Conservation (phyloP, 495 filamentous ascomycete genomes). For the Penicillium maclennaniae region DNA sequence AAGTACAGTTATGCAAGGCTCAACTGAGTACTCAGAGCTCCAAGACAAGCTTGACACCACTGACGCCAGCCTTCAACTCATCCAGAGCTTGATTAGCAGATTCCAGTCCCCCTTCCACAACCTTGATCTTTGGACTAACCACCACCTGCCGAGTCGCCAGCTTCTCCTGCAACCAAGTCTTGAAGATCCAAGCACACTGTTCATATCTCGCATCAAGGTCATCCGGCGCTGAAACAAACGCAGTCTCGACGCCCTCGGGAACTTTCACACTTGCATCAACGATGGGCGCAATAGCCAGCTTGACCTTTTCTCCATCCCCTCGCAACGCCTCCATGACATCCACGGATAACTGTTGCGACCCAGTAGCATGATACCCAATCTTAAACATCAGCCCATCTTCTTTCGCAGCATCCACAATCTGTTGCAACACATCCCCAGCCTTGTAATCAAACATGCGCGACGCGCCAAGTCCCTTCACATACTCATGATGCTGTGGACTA, state of each 20-base stretch:
- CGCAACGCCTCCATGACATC: slow-evolving; percentile 8
- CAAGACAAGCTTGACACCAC: slow-evolving; percentile 18
- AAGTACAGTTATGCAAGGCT: background rate
- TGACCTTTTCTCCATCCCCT: background rate
- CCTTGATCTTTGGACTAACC: slow-evolving; percentile 18
- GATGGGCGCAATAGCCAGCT: slow-evolving; percentile 12
- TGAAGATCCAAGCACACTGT: slow-evolving; percentile 7
- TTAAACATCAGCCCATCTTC: slow-evolving; percentile 6
- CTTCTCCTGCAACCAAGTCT: slow-evolving; percentile 10
- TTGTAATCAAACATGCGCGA: slow-evolving; percentile 14
- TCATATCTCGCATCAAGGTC: slow-evolving; percentile 1
- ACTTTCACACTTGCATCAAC: slow-evolving; percentile 6
- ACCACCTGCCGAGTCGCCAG: slow-evolving; percentile 9
- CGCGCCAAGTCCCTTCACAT: slow-evolving; percentile 11
- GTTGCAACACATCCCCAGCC: background rate
- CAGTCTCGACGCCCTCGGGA: slow-evolving; percentile 8
- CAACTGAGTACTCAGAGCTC: slow-evolving; percentile 1
- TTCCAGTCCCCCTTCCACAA: slow-evolving; percentile 16
- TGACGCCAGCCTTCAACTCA: slow-evolving; percentile 18
- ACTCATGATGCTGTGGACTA: slow-evolving; percentile 13
- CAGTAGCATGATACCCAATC: slow-evolving; percentile 8
- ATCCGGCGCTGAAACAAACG: slow-evolving; percentile 8
- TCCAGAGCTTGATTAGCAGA: slow-evolving; percentile 16
- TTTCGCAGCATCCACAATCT: slow-evolving; percentile 7
- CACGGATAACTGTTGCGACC: slow-evolving; percentile 9